Evolutionary conservation across 2,329 filamentous ascomycete species (phyloP).

Genomic region (Paramyrothecium sp.): DNA sequence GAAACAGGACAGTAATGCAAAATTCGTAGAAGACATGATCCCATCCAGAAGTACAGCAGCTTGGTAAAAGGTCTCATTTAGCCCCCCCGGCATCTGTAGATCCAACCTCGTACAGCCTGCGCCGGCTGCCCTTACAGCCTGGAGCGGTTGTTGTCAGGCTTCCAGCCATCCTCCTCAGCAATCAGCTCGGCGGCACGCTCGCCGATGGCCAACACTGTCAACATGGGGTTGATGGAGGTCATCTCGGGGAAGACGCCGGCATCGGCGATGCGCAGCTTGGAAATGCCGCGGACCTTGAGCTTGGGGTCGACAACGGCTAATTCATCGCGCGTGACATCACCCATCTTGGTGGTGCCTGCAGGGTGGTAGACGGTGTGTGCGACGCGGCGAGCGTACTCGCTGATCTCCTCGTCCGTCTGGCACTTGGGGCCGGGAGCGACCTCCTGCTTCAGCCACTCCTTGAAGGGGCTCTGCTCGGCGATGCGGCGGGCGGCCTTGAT

Average conservation of each 20-base stretch:
- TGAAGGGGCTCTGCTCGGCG: constrained; percentile 74
- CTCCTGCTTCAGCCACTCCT: constrained; percentile 79
- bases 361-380: constrained; percentile 92
- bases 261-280: constrained; percentile 76
- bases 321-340: constrained; percentile 64
- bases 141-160: constrained; percentile 24
- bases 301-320: constrained; percentile 78
- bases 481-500: constrained; percentile 76
- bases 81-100: neutral
- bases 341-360: constrained; percentile 89
- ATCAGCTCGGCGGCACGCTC: constrained; percentile 85
- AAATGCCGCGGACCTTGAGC: constrained; percentile 70
- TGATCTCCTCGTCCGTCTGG: constrained; percentile 76
- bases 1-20: no score
- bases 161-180: constrained; percentile 60
- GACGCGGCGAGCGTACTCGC: constrained; percentile 75
- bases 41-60: neutral
- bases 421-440: constrained; percentile 73
- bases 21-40: neutral
- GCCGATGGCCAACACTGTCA: constrained; percentile 81
- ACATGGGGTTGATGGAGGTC: constrained; percentile 84
- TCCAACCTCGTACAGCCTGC: neutral
- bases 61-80: neutral
- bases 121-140: constrained; percentile 23
- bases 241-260: constrained; percentile 88